Conservation (phyloP, 139 green algal genomes). For the Chlamydomonas applanata region DNA sequence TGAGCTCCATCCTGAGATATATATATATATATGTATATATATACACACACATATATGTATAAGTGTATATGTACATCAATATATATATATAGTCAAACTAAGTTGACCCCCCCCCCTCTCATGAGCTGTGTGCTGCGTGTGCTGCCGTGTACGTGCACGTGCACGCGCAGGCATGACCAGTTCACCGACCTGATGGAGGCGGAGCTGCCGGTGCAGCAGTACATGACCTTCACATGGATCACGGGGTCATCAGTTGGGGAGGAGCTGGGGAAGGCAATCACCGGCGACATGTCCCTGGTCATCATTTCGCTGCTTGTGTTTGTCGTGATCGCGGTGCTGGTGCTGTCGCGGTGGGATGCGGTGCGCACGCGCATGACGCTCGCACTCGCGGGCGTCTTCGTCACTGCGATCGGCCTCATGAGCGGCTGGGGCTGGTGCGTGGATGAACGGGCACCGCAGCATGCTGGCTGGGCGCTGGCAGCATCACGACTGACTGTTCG, state of each 20-base stretch:
- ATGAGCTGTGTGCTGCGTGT: too few relatives aligned
- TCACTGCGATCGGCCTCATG: constrained; percentile 3
- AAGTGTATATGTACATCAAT: too few relatives aligned
- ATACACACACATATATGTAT: too few relatives aligned
- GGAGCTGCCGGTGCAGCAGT: constrained; percentile 1
- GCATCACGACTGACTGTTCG: too few relatives aligned
- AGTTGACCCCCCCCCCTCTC: too few relatives aligned
- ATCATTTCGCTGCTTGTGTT: constrained; percentile 23
- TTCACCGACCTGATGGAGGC: constrained; percentile 9
- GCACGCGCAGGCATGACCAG: not conserved
- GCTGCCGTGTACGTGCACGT: too few relatives aligned
- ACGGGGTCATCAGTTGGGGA: constrained; percentile 9
- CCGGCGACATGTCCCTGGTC: not conserved
- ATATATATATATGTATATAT: too few relatives aligned
- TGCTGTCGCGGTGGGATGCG: constrained; percentile 3
- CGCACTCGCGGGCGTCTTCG: constrained; percentile 6
- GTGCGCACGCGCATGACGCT: constrained; percentile 18
- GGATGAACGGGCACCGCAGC: too few relatives aligned
- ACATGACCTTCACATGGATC: constrained; percentile 22
- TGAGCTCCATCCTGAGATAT: too few relatives aligned
- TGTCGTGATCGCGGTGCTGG: constrained; percentile 6
- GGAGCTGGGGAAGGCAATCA: constrained; percentile 8
- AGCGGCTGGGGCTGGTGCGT: constrained; percentile 13
- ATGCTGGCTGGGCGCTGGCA: too few relatives aligned
- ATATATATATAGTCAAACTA: too few relatives aligned